Base-by-base conservation (phyloP, 148 eudicot species). In the Nepenthes gracilis region DNA sequence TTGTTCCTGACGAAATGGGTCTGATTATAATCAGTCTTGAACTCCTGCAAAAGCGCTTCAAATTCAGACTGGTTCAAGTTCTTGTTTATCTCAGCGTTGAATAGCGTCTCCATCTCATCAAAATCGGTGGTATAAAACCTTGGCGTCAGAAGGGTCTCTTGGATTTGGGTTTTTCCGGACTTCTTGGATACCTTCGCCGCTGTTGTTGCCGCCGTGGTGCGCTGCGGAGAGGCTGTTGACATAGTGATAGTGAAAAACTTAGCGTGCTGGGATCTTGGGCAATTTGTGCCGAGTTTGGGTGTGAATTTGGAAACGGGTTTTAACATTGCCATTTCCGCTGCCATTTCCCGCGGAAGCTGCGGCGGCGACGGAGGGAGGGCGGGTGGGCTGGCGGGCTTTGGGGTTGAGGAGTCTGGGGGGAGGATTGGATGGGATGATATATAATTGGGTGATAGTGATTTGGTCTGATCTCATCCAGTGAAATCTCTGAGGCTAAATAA, bases 11-110 rank as follows among this genome's bases (percentile, higher is more conserved):
- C 98, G 57, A 93, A 93, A 66, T 93, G 98, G 8, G 91, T 93
- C 81, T 93, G 98, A 54, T 93, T 93, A 64, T 88, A 93, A 74
- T 93, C 98, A 4, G 98, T 93, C 80, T 93, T 93, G 72, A 93
- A 93, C 35, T 93, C 98, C 49, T 93, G 96, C 60, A 93, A 63
- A 58, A 93, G 64, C 0, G 98, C 98, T 52, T 75, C 88, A 43
- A 93, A 93, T 64, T 93, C 98, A 2, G 74, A 69, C 69, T 88
- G 75, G 62, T 93, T 88, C 36, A 88, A 62, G 53, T 93, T 86
- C 77, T 93, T 86, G 67, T 93, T 93, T 45, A 93, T 88, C 73
- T 93, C 83, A 1, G 83, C 76, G 67, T 93, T 93, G 72, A 93
- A 93, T 1, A 88, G 83, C 55, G 57, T 80, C 80, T 93, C 98